Conservation (phyloP, 1,139 yeast genomes). For the Debaryomyces subglobosus region DNA sequence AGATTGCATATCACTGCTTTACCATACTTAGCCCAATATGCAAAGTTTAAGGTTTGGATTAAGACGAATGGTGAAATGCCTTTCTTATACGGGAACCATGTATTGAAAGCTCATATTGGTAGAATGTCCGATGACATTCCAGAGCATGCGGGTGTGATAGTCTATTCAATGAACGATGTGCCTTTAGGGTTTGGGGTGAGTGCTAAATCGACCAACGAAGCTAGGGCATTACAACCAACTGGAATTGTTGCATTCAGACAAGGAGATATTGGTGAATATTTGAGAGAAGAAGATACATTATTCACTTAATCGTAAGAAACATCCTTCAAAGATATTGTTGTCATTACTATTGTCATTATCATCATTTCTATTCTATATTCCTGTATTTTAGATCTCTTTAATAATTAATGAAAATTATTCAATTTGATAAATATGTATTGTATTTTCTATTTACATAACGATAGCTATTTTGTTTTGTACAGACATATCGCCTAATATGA, state of each 20-base stretch:
- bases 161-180: constrained; percentile 87
- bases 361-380: constrained; percentile 7
- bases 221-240: constrained; percentile 87
- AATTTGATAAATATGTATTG: constrained; percentile 1
- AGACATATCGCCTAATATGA: constrained; percentile 19
- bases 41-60: constrained; percentile 95
- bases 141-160: constrained; percentile 94
- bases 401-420: constrained; percentile 4
- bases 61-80: constrained; percentile 99
- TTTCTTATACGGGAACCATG: constrained; percentile 93
- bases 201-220: constrained; percentile 90
- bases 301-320: constrained; percentile 59
- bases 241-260: constrained; percentile 96
- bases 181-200: constrained; percentile 97
- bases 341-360: constrained; percentile 5
- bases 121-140: constrained; percentile 97
- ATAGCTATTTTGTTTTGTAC: not conserved
- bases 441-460: constrained; percentile 11
- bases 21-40: constrained; percentile 79
- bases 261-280: constrained; percentile 96
- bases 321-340: constrained; percentile 2
- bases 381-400: constrained; percentile 8
- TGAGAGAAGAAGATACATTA: constrained; percentile 96
- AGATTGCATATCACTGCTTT: constrained; percentile 92
- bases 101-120: constrained; percentile 94